Evolutionary conservation across 345 rosid genomes (phyloP), one percentile per base, ranked within the genome.

Genomic region (Syzygium grande): DNA sequence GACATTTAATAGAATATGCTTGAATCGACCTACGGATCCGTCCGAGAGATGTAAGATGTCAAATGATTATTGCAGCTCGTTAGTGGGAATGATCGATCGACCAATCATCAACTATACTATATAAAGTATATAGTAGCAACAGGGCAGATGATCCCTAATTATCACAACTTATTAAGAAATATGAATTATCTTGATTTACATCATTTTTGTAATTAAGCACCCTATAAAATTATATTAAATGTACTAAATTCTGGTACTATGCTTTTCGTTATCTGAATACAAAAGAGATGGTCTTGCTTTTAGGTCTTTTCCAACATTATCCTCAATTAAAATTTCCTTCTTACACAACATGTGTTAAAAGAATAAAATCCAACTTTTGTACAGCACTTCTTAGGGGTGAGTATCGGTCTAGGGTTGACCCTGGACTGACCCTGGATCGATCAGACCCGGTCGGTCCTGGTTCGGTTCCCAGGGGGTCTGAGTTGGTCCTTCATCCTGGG

Each of bases 1-100:
- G 23, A 34, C 12, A 30, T 34, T 30, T 11, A 68, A 16, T 30
- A 30, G 23, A 30, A 68, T 30, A 68, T 68, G 1, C 12, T 30
- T 17, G 43, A 30, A 68, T 65, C 23, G 6, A 65, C 1, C 34
- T 3, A 1, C 0, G 0, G 4, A 9, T 30, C 23, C 3, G 1
- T 30, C 1, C 0, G 1, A 9, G 34, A 65, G 16, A 7, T 7
- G 11, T 30, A 16, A 8, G 4, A 16, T 30, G 30, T 16, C 22
- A 65, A 65, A 30, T 65, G 38, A 38, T 65, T 29, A 65, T 65
- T 30, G 30, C 1, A 15, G 43, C 11, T 30, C 30, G 0, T 38
- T 16, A 8, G 78, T 65, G 22, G 11, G 78, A 30, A 65, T 4
- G 22, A 65, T 16, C 11, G 9, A 65, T 29, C 5, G 9, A 65